A percentile compares a stretch with the other conserved stretches of the same genome.
These are phyloP conservation scores for Cryptomeria japonica DNA, from an alignment of 75 land plant genomes.

Conservation along the genomic window DNA sequence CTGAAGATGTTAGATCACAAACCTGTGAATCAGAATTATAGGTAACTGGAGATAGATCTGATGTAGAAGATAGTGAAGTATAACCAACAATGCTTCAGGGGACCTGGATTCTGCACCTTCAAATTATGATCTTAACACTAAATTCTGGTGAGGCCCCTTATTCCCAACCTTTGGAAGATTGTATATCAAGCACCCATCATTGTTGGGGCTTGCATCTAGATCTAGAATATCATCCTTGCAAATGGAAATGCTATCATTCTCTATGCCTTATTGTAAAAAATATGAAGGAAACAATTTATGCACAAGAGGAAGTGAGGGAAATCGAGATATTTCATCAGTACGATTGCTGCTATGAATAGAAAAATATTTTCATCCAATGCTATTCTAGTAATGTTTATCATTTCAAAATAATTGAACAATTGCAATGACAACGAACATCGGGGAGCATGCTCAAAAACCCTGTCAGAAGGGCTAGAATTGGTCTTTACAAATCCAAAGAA, in stretches of 20 bases:
- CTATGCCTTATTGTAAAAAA: conserved; percentile 21
- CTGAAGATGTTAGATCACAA: background rate
- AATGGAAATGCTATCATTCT: conserved; percentile 19
- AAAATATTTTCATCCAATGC: conserved; percentile 45
- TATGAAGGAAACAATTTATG: conserved; percentile 57
- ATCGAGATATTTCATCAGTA: conserved; percentile 56
- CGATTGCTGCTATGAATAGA: conserved; percentile 77
- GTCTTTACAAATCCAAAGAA: conserved; percentile 13
- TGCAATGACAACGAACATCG: conserved; percentile 40
- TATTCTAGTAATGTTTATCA: conserved; percentile 38
- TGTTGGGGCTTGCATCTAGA: conserved; percentile 22
- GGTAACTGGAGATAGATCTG: conserved; percentile 83
- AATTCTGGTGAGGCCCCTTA: conserved; percentile 19
- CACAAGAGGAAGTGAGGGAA: conserved; percentile 55
- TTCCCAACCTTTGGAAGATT: conserved; percentile 36
- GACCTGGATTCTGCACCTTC: background rate
- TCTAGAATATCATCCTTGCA: conserved; percentile 16
- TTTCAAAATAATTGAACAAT: conserved; percentile 51
- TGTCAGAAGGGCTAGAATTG: conserved; percentile 18
- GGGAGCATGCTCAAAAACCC: conserved; percentile 25
- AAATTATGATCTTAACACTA: conserved; percentile 19
- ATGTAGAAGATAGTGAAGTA: conserved; percentile 59
- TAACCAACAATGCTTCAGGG: conserved; percentile 25
- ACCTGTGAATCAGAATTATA: conserved; percentile 71
- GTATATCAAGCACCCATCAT: conserved; percentile 23